These are phyloP conservation scores for Simplicillium aogashimaense DNA, from an alignment of 2,329 filamentous ascomycete species.

Conservation along the genomic window DNA sequence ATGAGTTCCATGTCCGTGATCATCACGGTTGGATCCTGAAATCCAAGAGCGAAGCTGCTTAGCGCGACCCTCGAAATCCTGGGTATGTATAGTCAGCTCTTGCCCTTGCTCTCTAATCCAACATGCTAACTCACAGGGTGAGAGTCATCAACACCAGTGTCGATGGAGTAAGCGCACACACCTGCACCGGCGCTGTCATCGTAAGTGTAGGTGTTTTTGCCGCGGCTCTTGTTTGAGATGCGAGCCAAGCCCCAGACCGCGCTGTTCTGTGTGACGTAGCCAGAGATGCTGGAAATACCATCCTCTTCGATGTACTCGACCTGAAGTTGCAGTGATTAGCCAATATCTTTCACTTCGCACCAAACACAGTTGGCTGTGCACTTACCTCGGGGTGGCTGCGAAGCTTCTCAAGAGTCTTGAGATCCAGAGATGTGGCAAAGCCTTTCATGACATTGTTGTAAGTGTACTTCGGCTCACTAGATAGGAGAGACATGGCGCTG, in stretches of 20 bases:
- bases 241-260: constrained; percentile 15
- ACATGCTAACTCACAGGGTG: constrained; percentile 16
- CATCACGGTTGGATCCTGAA: constrained; percentile 5
- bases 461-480: background rate
- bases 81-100: too few species aligned
- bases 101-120: too few species aligned
- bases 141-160: constrained; percentile 19
- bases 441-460: background rate
- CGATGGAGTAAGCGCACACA: constrained; percentile 23
- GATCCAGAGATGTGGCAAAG: background rate
- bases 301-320: background rate
- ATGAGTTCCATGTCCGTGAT: constrained; percentile 16
- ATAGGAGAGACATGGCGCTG: background rate
- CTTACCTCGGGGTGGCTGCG: background rate
- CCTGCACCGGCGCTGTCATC: constrained; percentile 11
- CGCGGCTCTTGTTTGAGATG: background rate
- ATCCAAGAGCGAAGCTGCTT: constrained; percentile 12
- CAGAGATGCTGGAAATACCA: background rate
- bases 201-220: constrained; percentile 10
- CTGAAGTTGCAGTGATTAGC: too few species aligned
- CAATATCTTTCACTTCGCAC: too few species aligned
- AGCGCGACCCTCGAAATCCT: constrained; percentile 14
- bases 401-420: background rate
- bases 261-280: constrained; percentile 6
- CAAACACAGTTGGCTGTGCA: too few species aligned